These are phyloP conservation scores for Hydnomerulius pinastri DNA, from an alignment of 768 basidiomycete species.

Conservation along the genomic window DNA sequence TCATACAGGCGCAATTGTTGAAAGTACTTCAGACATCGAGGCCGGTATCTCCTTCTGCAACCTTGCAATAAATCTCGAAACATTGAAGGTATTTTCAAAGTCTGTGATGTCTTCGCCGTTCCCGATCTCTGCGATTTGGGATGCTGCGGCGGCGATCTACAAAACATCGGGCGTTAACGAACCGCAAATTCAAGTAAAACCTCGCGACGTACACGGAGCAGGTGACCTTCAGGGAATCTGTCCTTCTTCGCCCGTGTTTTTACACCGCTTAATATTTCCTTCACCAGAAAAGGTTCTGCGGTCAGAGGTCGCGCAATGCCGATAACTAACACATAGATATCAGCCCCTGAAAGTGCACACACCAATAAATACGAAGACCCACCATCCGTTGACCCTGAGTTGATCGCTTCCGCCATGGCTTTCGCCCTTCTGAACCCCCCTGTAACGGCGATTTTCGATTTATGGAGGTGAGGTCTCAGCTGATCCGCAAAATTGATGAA, in stretches of 20 bases:
- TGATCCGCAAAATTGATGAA: constrained; percentile 33
- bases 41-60: constrained; percentile 33
- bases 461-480: constrained; percentile 24
- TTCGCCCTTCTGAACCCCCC: constrained; percentile 32
- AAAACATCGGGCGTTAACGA: background rate
- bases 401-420: constrained; percentile 32
- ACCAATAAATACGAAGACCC: constrained; percentile 1
- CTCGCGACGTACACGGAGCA: constrained; percentile 24
- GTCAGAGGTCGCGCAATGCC: constrained; percentile 32
- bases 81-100: constrained; percentile 32
- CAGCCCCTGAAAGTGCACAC: background rate
- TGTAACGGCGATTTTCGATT: constrained; percentile 30
- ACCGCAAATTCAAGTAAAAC: background rate
- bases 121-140: constrained; percentile 35
- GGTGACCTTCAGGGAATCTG: constrained; percentile 40
- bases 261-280: constrained; percentile 27
- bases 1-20: constrained; percentile 5
- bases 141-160: constrained; percentile 32
- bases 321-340: constrained; percentile 18
- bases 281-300: constrained; percentile 31
- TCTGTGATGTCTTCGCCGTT: constrained; percentile 36
- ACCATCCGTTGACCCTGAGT: constrained; percentile 27
- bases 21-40: constrained; percentile 32
- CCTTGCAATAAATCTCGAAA: constrained; percentile 31
- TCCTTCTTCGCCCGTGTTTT: constrained; percentile 26